Percentiles rank a stretch among this genome's conserved stretches.
These are phyloP conservation scores for Chalciporus piperatus DNA, from an alignment of 768 basidiomycete genomes.

Conservation along the genomic window DNA sequence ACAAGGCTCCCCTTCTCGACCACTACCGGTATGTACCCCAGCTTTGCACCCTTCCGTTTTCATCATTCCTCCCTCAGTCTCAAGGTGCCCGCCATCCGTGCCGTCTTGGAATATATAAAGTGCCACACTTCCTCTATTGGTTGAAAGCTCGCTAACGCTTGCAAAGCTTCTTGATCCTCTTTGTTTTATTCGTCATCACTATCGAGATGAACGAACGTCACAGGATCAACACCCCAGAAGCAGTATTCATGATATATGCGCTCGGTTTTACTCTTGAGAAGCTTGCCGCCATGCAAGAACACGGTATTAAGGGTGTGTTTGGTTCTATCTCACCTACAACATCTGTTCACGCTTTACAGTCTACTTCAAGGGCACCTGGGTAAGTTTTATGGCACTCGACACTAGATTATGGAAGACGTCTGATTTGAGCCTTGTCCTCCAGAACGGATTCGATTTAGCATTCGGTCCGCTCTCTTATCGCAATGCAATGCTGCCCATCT, in stretches of 20 bases:
- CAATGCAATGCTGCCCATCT: background rate
- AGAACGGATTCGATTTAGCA: conserved; percentile 93
- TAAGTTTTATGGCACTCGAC: conserved; percentile 28
- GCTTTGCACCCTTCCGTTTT: background rate
- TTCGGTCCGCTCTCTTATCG: conserved; percentile 53
- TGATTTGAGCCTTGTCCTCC: conserved; percentile 9
- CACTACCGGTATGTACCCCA: conserved; percentile 73
- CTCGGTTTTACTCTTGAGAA: conserved; percentile 90
- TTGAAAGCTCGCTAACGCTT: background rate
- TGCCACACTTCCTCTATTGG: conserved; percentile 28
- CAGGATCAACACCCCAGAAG: conserved; percentile 62
- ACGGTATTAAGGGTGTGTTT: conserved; percentile 76
- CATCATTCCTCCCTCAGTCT: conserved; percentile 44
- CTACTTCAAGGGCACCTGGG: conserved; percentile 85
- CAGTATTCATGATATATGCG: conserved; percentile 73
- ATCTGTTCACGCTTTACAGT: conserved; percentile 40
- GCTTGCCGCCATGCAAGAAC: conserved; percentile 93
- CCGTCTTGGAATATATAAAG: conserved; percentile 89
- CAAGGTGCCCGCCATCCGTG: conserved; percentile 90
- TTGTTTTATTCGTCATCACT: conserved; percentile 74
- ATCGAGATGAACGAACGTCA: conserved; percentile 70
- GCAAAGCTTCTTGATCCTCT: conserved; percentile 69
- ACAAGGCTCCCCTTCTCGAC: conserved; percentile 89
- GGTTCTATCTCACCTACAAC: background rate
- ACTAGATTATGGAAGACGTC: conserved; percentile 9